Conservation (phyloP, 108 stramenopile species). For the Aurantiochytrium sp. region DNA sequence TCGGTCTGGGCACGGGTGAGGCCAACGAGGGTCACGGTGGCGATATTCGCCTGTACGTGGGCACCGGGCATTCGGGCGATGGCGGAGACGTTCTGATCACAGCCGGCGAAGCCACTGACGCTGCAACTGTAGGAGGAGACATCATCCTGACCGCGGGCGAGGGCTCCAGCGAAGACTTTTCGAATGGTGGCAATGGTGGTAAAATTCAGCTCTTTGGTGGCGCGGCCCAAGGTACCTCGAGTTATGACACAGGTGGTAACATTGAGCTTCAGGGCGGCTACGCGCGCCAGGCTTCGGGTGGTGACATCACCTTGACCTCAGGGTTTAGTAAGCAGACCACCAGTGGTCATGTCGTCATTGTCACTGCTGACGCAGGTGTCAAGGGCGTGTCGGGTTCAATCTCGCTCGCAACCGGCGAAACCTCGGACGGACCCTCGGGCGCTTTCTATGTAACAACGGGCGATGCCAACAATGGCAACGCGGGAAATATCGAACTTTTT, state of each 20-base stretch:
- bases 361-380: background rate
- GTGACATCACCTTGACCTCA: background rate
- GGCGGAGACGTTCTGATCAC: constrained; percentile 20
- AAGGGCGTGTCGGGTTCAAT: background rate
- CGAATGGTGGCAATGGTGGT: constrained; percentile 36
- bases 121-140: constrained; percentile 28
- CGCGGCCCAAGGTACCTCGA: constrained; percentile 28
- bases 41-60: constrained; percentile 33
- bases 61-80: constrained; percentile 28
- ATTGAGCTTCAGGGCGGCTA: background rate
- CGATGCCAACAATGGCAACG: background rate
- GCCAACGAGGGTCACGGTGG: constrained; percentile 38
- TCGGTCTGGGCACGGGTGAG: constrained; percentile 34
- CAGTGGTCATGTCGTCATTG: background rate
- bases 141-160: constrained; percentile 43
- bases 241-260: background rate
- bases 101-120: constrained; percentile 18
- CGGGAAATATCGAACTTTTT: background rate
- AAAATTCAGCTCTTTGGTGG: constrained; percentile 37
- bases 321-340: background rate
- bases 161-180: constrained; percentile 30
- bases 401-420: background rate
- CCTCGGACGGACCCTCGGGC: background rate
- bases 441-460: background rate
- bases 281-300: constrained; percentile 25